A percentile compares a stretch with the other conserved stretches of the same genome.
phyloP scores from a whole-genome alignment of 1,284 basidiomycete genomes.

The Athelia psychrophila region DNA sequence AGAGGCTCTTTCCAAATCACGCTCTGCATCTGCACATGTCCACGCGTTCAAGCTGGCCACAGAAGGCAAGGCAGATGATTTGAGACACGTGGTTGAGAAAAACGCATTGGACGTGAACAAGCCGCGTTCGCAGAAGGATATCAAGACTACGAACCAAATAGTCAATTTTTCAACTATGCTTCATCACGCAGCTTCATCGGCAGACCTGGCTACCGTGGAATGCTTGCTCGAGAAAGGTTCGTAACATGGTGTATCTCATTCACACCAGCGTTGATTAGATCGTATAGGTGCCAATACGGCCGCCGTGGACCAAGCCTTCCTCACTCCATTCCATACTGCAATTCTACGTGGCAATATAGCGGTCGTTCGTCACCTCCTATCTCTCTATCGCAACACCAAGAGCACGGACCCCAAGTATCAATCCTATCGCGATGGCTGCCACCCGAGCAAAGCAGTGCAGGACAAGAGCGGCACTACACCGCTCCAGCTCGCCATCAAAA shows the following conservation, averaged over 20 bases:
- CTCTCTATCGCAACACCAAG: slow-evolving; percentile 21
- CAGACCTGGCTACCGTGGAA: slow-evolving; percentile 24
- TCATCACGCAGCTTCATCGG: slow-evolving; percentile 30
- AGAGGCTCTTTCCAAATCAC: slow-evolving; percentile 19
- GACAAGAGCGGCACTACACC: slow-evolving; percentile 32
- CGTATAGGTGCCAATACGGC: slow-evolving; percentile 26
- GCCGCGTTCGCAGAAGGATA: slow-evolving; percentile 22
- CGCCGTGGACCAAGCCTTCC: slow-evolving; percentile 24
- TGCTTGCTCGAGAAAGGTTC: slow-evolving; percentile 33
- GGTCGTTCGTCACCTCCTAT: slow-evolving; percentile 28
- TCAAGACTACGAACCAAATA: slow-evolving; percentile 9
- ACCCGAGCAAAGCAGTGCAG: slow-evolving; percentile 30
- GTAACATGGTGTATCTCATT: slow-evolving; percentile 3
- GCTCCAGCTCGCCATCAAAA: slow-evolving; percentile 33
- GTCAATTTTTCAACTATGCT: slow-evolving; percentile 24
- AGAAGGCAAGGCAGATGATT: slow-evolving; percentile 21
- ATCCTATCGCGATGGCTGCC: slow-evolving; percentile 22
- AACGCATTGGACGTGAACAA: slow-evolving; percentile 28
- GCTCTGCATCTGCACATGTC: slow-evolving; percentile 20
- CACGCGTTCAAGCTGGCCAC: slow-evolving; percentile 28
- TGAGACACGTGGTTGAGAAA: slow-evolving; percentile 23
- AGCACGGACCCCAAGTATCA: slow-evolving; percentile 1
- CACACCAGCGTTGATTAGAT: background rate
- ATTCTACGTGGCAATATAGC: slow-evolving; percentile 27
- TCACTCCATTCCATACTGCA: slow-evolving; percentile 32